These are phyloP conservation scores for Camelina neglecta DNA, from an alignment of 345 rosid genomes.

Conservation along the genomic window DNA sequence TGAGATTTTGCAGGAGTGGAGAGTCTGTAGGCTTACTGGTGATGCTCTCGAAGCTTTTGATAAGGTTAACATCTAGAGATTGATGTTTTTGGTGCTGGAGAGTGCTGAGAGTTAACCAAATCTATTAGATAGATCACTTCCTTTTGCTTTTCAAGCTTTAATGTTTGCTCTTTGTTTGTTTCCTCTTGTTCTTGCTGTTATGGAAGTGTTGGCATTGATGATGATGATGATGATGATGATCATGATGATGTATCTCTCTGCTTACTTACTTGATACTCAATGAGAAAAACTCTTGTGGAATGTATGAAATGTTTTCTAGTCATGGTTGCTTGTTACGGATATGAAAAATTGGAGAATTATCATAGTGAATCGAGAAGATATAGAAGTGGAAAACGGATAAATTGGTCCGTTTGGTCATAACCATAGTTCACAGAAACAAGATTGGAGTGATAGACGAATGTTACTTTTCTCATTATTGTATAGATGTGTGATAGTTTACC, in stretches of 20 bases:
- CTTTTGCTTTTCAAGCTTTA: not conserved
- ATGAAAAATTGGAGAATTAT: not conserved
- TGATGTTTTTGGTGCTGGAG: not conserved
- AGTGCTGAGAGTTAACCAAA: no score
- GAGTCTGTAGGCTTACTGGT: constrained; percentile 88
- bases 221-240: not conserved
- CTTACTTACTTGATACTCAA: not conserved
- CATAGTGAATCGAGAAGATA: not conserved
- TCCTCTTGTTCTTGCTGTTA: constrained; percentile 11
- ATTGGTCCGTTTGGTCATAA: not conserved
- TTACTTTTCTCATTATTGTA: no score
- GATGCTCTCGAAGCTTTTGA: constrained; percentile 72
- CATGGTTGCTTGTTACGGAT: not conserved
- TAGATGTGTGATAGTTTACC: no score
- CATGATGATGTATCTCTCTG: constrained; percentile 1
- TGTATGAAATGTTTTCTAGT: constrained; percentile 5
- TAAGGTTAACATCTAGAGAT: constrained; percentile 38
- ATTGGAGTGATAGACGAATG: no score
- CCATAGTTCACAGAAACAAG: no score
- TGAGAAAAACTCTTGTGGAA: constrained; percentile 6
- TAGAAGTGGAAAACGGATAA: not conserved
- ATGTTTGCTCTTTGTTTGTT: not conserved
- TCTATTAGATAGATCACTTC: not conserved
- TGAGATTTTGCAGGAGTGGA: constrained; percentile 69
- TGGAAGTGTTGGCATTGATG: constrained; percentile 20